Evolutionary conservation across 306 rosid genomes (phyloP), one percentile per base, ranked within the genome.

Genomic region (Urtica urens): DNA sequence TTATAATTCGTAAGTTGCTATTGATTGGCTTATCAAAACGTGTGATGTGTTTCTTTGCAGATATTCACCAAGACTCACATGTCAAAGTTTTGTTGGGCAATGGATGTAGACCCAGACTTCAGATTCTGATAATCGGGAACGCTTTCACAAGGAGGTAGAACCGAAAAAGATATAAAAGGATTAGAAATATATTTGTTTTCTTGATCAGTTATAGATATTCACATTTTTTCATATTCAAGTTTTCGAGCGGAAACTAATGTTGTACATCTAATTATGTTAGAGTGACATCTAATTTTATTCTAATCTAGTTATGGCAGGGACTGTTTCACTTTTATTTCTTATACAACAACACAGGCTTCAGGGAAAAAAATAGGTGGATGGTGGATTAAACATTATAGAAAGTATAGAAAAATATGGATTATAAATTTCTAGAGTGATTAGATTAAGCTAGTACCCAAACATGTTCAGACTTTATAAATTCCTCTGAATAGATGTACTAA

Each of bases 91-190:
- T 49, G 74, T 41, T 90, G 97, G 97, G 72, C 97, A 56, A 90
- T 90, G 97, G 92, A 79, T 35, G 97, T 90, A 40, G 94, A 84
- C 58, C 95, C 94, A 2, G 95, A 75, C 41, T 90, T 84, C 76
- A 84, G 94, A 81, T 90, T 90, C 86, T 90, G 80, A 88, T 57
- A 3, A 59, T 46, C 40, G 31, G 26, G 38, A 43, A 20, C 43
- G 28, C 40, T 24, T 21, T 29, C 38, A 28, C 23, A n/a, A 1
- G 24, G 49, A 31, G n/a, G n/a, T n/a, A n/a, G n/a, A n/a, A n/a
- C 10, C 22, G 6, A 30, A 22, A 11, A 48, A 46, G 18, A 23
- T 7, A 17, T 11, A 52, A 19, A 16, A 51, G 24, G n/a, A 15
- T 47, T n/a, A 49, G 20, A 25, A 29, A 27, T 14, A 45, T 46